Conservation (phyloP, 306 rosid species). For the Prunus campanulata region DNA sequence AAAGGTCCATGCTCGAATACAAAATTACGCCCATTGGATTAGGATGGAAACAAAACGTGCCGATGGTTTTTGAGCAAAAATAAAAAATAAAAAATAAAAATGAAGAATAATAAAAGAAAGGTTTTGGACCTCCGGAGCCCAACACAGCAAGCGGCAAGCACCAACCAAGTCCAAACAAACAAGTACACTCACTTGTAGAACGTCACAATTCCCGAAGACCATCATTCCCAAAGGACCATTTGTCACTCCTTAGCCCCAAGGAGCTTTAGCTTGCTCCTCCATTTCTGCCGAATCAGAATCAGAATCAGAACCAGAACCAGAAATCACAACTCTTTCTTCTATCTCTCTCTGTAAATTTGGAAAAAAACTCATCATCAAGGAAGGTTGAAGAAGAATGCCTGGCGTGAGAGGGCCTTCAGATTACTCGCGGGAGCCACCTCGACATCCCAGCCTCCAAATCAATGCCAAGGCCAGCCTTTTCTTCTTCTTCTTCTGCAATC, state of each 20-base stretch:
- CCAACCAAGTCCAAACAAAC: not conserved
- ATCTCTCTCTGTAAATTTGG: not conserved
- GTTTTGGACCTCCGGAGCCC: not conserved
- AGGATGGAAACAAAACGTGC: not conserved
- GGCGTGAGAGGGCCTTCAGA: conserved; percentile 66
- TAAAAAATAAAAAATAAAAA: not conserved
- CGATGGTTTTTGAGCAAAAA: not conserved
- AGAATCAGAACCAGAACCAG: not conserved
- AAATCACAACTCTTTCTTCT: not conserved
- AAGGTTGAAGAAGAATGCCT: conserved; percentile 44
- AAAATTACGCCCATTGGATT: too few species aligned
- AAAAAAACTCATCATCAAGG: not conserved
- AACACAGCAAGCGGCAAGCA: not conserved
- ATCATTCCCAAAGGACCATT: not conserved
- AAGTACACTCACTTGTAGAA: not conserved
- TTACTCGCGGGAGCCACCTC: conserved; percentile 72
- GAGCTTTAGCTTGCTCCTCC: not conserved
- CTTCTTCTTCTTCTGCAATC: not conserved
- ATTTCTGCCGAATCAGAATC: not conserved
- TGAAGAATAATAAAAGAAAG: too few species aligned
- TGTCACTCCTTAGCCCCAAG: not conserved
- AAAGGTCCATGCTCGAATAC: too few species aligned
- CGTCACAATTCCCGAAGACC: not conserved
- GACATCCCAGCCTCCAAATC: conserved; percentile 54
- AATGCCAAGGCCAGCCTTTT: conserved; percentile 56